Conservation (phyloP, 83 land plant genomes). For the Diphasiastrum complanatum region DNA sequence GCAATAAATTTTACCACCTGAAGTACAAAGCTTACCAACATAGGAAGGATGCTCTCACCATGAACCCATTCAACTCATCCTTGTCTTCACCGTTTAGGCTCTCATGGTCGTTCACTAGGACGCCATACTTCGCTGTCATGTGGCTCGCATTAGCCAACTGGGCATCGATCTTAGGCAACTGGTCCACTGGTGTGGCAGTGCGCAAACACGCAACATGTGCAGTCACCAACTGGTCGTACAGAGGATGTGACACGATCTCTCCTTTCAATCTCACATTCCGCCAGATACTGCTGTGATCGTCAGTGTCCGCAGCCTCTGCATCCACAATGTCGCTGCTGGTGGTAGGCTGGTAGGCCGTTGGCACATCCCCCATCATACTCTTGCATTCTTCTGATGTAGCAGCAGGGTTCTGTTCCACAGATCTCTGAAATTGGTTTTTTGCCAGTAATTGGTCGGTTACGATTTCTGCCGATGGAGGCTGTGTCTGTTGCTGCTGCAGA, state of each 20-base stretch:
- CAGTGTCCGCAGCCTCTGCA: no score
- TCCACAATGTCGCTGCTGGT: no score
- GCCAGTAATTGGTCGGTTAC: no score
- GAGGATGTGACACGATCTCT: conserved; percentile 64
- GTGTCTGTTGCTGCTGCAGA: no score
- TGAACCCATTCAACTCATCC: conserved; percentile 76
- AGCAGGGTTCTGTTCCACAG: no score
- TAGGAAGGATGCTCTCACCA: conserved; percentile 35
- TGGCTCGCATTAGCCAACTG: conserved; percentile 76
- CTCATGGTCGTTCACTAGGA: conserved; percentile 25
- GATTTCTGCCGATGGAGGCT: no score
- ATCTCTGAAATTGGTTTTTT: no score
- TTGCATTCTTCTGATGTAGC: no score
- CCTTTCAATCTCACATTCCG: conserved; percentile 57
- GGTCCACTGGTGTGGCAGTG: conserved; percentile 87
- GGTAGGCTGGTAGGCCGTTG: no score
- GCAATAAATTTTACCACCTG: background rate
- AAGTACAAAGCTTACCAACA: background rate
- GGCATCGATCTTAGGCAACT: conserved; percentile 71
- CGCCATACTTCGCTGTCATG: conserved; percentile 67
- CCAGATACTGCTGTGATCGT: no score
- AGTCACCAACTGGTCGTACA: conserved; percentile 81
- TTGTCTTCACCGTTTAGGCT: conserved; percentile 34
- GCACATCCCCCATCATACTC: no score
- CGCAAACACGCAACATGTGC: conserved; percentile 80